A percentile compares a stretch with the other conserved stretches of the same genome.
These are phyloP conservation scores for Xerocomellus amylosporus DNA, from an alignment of 768 basidiomycete species.

Conservation along the genomic window DNA sequence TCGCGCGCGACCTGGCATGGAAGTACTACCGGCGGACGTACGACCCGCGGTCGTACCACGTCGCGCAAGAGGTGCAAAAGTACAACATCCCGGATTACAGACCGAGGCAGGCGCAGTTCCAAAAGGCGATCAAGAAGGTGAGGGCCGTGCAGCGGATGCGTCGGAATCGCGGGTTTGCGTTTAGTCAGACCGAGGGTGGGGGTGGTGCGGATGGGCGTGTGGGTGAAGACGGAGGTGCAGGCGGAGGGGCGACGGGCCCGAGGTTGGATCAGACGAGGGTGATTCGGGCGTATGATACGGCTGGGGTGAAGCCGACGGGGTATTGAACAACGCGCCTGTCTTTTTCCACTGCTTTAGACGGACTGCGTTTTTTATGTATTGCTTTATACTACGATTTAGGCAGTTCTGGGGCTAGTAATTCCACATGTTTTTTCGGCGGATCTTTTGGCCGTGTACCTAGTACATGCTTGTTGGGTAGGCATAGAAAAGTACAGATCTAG, in stretches of 20 bases:
- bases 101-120: conserved; percentile 98
- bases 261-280: conserved; percentile 83
- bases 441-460: too few species aligned
- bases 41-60: conserved; percentile 89
- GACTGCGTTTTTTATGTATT: neutral
- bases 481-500: conserved; percentile 4
- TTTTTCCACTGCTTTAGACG: neutral
- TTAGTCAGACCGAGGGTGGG: conserved; percentile 94
- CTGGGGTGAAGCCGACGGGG: conserved; percentile 71
- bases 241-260: too few species aligned
- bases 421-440: too few species aligned
- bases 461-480: too few species aligned
- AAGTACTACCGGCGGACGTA: conserved; percentile 97
- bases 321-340: conserved; percentile 41
- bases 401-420: too few species aligned
- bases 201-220: too few species aligned
- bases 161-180: conserved; percentile 94
- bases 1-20: conserved; percentile 90
- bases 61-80: conserved; percentile 98
- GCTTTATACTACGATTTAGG: neutral
- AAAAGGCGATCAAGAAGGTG: conserved; percentile 99
- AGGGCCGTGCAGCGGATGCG: conserved; percentile 98
- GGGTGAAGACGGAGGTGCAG: conserved; percentile 24
- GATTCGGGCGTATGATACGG: conserved; percentile 86
- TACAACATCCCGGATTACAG: conserved; percentile 97